These are phyloP conservation scores for Pulveroboletus sp. DNA, from an alignment of 768 basidiomycete genomes.

Conservation along the genomic window DNA sequence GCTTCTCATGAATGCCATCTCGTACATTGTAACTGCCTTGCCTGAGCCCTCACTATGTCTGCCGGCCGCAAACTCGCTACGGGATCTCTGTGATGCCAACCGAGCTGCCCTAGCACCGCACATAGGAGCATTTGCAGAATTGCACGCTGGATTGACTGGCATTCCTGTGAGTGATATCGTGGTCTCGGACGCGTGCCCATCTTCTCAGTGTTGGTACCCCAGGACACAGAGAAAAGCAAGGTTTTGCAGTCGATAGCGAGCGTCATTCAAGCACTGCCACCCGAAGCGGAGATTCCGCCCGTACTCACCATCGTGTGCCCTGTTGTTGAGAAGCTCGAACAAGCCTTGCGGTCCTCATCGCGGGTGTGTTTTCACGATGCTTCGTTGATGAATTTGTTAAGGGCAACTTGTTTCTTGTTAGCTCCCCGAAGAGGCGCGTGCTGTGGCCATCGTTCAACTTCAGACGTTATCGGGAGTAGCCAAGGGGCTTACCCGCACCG, in stretches of 20 bases:
- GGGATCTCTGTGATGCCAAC: conserved; percentile 88
- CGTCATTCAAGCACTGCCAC: conserved; percentile 85
- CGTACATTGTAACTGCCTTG: conserved; percentile 67
- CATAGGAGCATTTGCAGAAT: conserved; percentile 76
- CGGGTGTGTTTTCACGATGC: conserved; percentile 38
- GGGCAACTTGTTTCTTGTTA: conserved; percentile 21
- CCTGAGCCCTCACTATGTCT: conserved; percentile 59
- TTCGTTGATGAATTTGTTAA: not conserved
- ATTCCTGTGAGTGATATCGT: conserved; percentile 55
- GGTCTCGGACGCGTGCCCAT: not conserved
- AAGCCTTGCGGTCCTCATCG: conserved; percentile 50
- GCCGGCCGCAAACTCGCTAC: conserved; percentile 75
- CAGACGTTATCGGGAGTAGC: conserved; percentile 82
- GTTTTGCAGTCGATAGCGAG: conserved; percentile 90
- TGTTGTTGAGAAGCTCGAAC: conserved; percentile 63
- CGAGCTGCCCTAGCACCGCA: conserved; percentile 77
- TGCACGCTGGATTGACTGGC: conserved; percentile 70
- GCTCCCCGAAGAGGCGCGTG: conserved; percentile 71
- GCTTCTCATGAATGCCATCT: conserved; percentile 59
- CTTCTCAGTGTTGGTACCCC: conserved; percentile 1
- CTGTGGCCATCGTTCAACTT: conserved; percentile 62
- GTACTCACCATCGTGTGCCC: conserved; percentile 76
- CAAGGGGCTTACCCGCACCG: conserved; percentile 76
- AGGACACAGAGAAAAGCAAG: conserved; percentile 86
- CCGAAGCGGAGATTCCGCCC: conserved; percentile 70